Percentiles rank a stretch among this genome's conserved stretches.
Conservation (phyloP, 192 early-diverging fungal genomes). For the Coemansia sp. region DNA sequence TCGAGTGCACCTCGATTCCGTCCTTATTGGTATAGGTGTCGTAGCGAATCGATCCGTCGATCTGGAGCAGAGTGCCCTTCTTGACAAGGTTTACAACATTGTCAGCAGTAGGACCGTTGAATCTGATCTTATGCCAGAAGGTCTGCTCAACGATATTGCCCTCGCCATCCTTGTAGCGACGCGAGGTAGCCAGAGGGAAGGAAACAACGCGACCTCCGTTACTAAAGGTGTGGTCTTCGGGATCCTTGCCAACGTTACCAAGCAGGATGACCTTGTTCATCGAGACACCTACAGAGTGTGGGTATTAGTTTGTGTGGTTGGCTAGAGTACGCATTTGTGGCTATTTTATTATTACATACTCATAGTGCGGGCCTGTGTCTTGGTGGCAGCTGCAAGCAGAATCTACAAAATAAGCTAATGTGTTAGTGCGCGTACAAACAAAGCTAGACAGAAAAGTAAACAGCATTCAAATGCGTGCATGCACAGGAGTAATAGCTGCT, state of each 20-base stretch:
- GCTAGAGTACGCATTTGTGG: no score
- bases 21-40: conserved; percentile 63
- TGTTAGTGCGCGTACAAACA: background rate
- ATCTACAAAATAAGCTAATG: background rate
- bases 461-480: background rate
- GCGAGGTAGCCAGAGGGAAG: conserved; percentile 66
- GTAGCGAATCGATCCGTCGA: conserved; percentile 64
- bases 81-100: conserved; percentile 36
- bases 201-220: conserved; percentile 52
- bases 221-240: conserved; percentile 39
- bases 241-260: conserved; percentile 63
- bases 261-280: conserved; percentile 67
- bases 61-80: conserved; percentile 63
- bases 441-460: conserved; percentile 8
- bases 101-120: conserved; percentile 33
- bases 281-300: background rate
- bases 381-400: background rate
- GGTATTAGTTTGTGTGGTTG: background rate
- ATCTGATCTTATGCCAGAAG: conserved; percentile 64
- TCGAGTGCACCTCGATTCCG: conserved; percentile 52
- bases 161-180: conserved; percentile 59
- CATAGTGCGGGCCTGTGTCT: conserved; percentile 25
- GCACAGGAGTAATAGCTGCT: background rate
- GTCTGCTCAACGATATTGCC: conserved; percentile 66
- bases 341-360: conserved; percentile 6